phyloP scores from a whole-genome alignment of 78 protist genomes.

The Dictyostelium purpureum region DNA sequence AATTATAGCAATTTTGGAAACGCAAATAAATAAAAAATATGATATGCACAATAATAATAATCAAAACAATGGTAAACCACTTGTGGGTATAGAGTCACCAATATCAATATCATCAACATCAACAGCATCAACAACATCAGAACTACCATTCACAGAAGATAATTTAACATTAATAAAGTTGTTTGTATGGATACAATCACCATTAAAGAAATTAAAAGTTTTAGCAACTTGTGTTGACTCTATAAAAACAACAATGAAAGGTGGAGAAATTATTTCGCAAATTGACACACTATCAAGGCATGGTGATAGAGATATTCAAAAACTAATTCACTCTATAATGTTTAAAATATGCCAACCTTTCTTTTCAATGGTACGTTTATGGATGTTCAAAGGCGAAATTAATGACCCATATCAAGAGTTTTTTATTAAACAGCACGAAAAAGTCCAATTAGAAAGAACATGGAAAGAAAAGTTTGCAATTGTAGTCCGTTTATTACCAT shows the following conservation, averaged over 20 bases:
- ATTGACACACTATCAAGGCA: constrained; percentile 30
- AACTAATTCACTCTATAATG: constrained; percentile 2
- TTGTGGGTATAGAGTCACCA: constrained; percentile 15
- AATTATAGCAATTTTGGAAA: constrained; percentile 44
- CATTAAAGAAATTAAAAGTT: constrained; percentile 19
- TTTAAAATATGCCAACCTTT: constrained; percentile 53
- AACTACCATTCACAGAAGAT: neutral
- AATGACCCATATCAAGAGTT: constrained; percentile 75
- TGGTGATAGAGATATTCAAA: constrained; percentile 13
- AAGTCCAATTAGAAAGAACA: neutral
- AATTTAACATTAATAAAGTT: constrained; percentile 39
- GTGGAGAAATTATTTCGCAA: constrained; percentile 43
- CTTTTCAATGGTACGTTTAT: constrained; percentile 41
- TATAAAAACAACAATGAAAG: neutral
- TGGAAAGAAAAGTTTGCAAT: constrained; percentile 60
- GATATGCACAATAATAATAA: neutral
- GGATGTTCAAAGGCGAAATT: constrained; percentile 81
- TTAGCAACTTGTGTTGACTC: constrained; percentile 32
- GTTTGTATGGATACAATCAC: constrained; percentile 78
- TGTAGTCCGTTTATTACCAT: neutral
- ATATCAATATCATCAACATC: neutral
- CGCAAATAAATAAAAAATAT: constrained; percentile 23
- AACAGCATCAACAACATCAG: neutral
- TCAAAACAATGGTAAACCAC: neutral
- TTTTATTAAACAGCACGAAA: constrained; percentile 31